These are phyloP conservation scores for Aspergillus sp. DNA, from an alignment of 2,329 filamentous ascomycete species.

Conservation along the genomic window DNA sequence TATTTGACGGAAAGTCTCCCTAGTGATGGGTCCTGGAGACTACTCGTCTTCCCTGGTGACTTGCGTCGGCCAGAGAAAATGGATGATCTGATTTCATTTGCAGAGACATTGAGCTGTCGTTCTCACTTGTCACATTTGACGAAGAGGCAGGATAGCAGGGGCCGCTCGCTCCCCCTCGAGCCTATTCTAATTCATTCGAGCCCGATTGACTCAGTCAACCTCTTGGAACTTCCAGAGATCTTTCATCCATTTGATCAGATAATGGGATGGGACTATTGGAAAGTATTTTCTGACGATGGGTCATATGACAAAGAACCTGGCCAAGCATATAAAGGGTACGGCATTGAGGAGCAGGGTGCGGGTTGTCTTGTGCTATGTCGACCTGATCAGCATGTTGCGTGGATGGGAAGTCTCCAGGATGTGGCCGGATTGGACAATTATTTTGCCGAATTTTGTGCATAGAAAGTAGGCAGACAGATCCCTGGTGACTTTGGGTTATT, in stretches of 20 bases:
- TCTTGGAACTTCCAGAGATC: conserved; percentile 12
- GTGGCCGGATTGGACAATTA: conserved; percentile 9
- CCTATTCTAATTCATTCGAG: conserved; percentile 13
- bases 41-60: conserved; percentile 20
- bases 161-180: not conserved
- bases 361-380: conserved; percentile 18
- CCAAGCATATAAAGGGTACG: conserved; percentile 10
- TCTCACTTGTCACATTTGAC: not conserved
- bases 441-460: conserved; percentile 1
- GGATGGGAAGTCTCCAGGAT: conserved; percentile 13
- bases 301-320: not conserved
- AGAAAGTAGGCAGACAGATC: too few species aligned
- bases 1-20: conserved; percentile 8
- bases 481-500: too few species aligned
- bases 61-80: not conserved
- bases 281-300: conserved; percentile 13
- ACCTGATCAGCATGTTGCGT: conserved; percentile 22
- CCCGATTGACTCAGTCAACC: not conserved
- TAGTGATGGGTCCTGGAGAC: conserved; percentile 17
- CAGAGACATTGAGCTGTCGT: conserved; percentile 1
- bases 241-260: conserved; percentile 16
- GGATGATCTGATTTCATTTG: conserved; percentile 4
- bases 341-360: conserved; percentile 7
- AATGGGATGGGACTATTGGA: conserved; percentile 18
- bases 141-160: not conserved